Percentiles rank a stretch among this genome's conserved stretches.
Evolutionary conservation across 2,329 filamentous ascomycete species (phyloP).

Genomic region (Colletotrichum coccodes): DNA sequence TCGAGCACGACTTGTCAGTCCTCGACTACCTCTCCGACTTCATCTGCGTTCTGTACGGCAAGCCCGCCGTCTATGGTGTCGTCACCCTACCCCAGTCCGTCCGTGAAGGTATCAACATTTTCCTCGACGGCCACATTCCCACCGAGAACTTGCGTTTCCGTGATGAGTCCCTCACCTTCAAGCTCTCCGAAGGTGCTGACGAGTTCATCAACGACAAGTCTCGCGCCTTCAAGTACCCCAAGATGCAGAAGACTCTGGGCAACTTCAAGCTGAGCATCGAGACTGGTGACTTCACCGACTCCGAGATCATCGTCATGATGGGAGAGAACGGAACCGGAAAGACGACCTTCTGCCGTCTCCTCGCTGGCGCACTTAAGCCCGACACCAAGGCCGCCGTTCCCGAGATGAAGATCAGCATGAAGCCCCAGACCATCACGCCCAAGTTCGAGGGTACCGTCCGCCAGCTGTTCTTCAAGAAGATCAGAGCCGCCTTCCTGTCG

Average conservation of each 20-base stretch:
- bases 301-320: constrained; percentile 99
- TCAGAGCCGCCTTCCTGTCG: constrained; percentile 94
- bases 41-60: constrained; percentile 96
- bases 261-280: constrained; percentile 88
- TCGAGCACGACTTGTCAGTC: constrained; percentile 99
- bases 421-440: constrained; percentile 98
- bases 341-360: constrained; percentile 97
- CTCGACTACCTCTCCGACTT: constrained; percentile 99
- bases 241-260: constrained; percentile 93
- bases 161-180: constrained; percentile 96
- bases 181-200: constrained; percentile 88
- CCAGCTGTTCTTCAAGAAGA: constrained; percentile 99
- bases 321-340: constrained; percentile 99
- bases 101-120: constrained; percentile 99
- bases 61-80: constrained; percentile 96
- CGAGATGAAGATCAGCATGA: constrained; percentile 98
- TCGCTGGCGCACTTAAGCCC: constrained; percentile 93
- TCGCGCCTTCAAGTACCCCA: constrained; percentile 87
- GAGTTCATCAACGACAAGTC: constrained; percentile 87
- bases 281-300: constrained; percentile 90
- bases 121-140: constrained; percentile 96
- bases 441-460: constrained; percentile 98
- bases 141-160: constrained; percentile 99
- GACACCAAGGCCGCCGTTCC: constrained; percentile 83
- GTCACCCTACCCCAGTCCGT: constrained; percentile 96